Evolutionary conservation across 2,329 filamentous ascomycete species (phyloP).

Genomic region (Trichophyton verrucosum): DNA sequence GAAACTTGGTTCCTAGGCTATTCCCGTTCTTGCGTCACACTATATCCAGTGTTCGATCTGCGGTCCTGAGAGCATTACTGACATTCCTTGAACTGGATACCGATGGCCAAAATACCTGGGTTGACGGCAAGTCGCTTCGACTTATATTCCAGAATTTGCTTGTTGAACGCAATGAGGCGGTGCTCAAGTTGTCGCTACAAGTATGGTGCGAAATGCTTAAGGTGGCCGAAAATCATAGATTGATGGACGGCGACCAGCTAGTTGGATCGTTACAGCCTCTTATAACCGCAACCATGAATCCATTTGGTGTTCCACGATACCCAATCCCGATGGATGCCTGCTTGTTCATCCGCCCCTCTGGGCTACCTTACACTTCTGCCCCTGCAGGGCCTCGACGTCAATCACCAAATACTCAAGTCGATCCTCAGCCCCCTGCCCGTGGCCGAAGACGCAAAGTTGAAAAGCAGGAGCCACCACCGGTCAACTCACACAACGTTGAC

Average conservation of each 20-base stretch:
- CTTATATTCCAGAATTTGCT: conserved; percentile 91
- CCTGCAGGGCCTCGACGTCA: conserved; percentile 24
- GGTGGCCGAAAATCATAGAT: conserved; percentile 49
- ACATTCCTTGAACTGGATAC: conserved; percentile 85
- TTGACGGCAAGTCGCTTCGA: conserved; percentile 76
- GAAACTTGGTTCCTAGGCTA: conserved; percentile 77
- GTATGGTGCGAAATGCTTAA: conserved; percentile 72
- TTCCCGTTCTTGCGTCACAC: conserved; percentile 96
- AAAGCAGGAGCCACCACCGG: conserved; percentile 60
- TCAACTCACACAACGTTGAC: conserved; percentile 84
- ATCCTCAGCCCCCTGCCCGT: conserved; percentile 41
- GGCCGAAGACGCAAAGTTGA: conserved; percentile 73
- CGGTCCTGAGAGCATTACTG: conserved; percentile 79
- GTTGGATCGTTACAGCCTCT: conserved; percentile 64
- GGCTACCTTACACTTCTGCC: conserved; percentile 57
- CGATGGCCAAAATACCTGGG: conserved; percentile 72
- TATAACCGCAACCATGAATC: conserved; percentile 72
- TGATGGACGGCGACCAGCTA: conserved; percentile 56
- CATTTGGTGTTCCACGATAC: conserved; percentile 81
- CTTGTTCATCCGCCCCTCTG: conserved; percentile 87
- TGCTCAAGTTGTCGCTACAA: conserved; percentile 69
- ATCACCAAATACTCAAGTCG: conserved; percentile 32
- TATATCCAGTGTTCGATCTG: conserved; percentile 86
- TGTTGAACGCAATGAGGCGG: conserved; percentile 77
- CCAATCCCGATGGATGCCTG: conserved; percentile 83